A percentile compares a stretch with the other conserved stretches of the same genome.
phyloP scores from a whole-genome alignment of 2,329 filamentous ascomycete species.

The Rutstroemia sp. region DNA sequence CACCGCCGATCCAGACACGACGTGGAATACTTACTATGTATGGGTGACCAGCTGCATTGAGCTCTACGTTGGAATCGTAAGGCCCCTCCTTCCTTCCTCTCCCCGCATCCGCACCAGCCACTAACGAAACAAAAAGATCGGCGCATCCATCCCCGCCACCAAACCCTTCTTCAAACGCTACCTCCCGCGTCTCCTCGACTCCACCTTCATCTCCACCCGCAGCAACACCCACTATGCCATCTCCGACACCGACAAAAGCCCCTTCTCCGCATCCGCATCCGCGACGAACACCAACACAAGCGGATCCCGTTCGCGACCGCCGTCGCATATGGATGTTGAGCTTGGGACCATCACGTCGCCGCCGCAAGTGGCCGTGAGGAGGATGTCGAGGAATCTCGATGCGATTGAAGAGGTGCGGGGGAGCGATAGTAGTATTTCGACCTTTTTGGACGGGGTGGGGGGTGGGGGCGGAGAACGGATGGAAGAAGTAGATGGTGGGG shows the following conservation, averaged over 20 bases:
- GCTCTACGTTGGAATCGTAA: constrained; percentile 36
- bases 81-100: constrained; percentile 2
- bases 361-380: not conserved
- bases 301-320: not conserved
- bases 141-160: constrained; percentile 36
- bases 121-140: constrained; percentile 28
- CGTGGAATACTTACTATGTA: constrained; percentile 30
- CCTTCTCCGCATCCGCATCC: not conserved
- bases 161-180: constrained; percentile 36
- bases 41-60: constrained; percentile 32
- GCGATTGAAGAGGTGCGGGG: not conserved
- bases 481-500: not conserved
- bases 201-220: not conserved
- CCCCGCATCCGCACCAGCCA: too few species aligned
- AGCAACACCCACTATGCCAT: not conserved
- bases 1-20: constrained; percentile 25
- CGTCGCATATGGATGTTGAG: not conserved
- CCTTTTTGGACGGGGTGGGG: not conserved
- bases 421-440: not conserved
- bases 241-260: not conserved
- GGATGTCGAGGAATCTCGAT: not conserved
- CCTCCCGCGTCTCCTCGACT: constrained; percentile 22
- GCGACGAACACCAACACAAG: not conserved
- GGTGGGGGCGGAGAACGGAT: not conserved
- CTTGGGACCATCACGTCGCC: not conserved